Conservation (phyloP, 1,139 yeast species). For the Candida sanyaensis region DNA sequence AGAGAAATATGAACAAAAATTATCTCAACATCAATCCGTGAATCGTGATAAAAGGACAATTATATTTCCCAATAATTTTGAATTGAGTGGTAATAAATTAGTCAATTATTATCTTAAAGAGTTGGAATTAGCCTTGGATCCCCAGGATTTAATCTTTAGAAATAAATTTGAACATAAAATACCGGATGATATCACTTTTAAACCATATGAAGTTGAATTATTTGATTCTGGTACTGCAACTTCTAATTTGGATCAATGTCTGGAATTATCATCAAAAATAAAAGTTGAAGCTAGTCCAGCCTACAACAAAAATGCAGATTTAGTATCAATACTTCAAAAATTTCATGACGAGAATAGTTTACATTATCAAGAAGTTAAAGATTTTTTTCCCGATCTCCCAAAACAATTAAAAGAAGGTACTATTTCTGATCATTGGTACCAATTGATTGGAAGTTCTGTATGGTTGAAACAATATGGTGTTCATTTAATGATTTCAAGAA, state of each 20-base stretch:
- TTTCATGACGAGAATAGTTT: conserved; percentile 17
- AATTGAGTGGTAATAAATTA: background rate
- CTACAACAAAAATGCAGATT: conserved; percentile 10
- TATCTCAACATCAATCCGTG: background rate
- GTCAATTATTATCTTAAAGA: background rate
- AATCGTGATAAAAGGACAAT: background rate
- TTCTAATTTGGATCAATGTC: background rate
- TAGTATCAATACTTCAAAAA: conserved; percentile 13
- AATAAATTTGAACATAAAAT: conserved; percentile 1
- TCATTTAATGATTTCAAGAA: conserved; percentile 38
- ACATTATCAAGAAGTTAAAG: conserved; percentile 27
- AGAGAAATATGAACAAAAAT: background rate
- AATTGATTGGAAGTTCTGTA: conserved; percentile 41
- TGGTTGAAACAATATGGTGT: conserved; percentile 44
- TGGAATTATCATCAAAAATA: background rate
- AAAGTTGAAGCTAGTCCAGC: conserved; percentile 1
- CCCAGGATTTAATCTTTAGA: conserved; percentile 3
- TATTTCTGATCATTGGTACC: conserved; percentile 35
- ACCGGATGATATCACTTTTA: background rate
- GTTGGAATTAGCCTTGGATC: conserved; percentile 2
- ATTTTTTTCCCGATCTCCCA: conserved; percentile 26
- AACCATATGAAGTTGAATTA: background rate
- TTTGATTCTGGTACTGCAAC: background rate
- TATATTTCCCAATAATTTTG: conserved; percentile 2
- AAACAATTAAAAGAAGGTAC: conserved; percentile 28